Base-by-base conservation (phyloP, 257 asterid species). In the Solanum megistacrolobum region DNA sequence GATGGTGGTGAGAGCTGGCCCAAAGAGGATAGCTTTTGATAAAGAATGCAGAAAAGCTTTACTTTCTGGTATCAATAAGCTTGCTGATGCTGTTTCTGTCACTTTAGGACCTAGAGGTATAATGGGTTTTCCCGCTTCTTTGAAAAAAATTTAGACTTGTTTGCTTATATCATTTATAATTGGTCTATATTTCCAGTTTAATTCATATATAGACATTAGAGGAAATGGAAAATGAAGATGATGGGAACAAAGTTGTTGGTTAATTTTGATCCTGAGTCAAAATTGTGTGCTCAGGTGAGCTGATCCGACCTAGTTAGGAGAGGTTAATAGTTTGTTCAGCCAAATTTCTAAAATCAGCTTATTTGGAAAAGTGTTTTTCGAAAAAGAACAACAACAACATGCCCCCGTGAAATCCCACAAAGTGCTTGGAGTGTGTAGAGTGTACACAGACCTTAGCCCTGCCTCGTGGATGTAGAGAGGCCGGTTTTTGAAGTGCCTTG, bases 51-150 rank as follows among this genome's bases (percentile, higher is more conserved):
- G 98, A 88, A 95, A 92, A 74, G 92, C 94, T 48, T 92, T 97
- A 84, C 96, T 96, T 89, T 91, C 93, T 69, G 99, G 99, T 68
- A 94, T 97, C 90, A 94, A 95, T 91, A 96, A 96, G 92, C 98
- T 96, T 62, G 98, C 99, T 29, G 98, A 97, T 94, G 98, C 95
- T 89, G 99, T 97, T 93, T 94, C 99, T 69, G 95, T 96, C 66
- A 97, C 99, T 25, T 90, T 97, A 71, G 99, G 99, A 85, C 99
- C 99, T 86, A 96, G 89, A 94, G 99, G 99, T 90, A 76, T 74
- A 76, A 12, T 91, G 84, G 81, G 68, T 34, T 12, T 34, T 23
- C 21, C 2, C 18, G 4, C 32, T 31, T 31, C 62, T 76, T 86
- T 32, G 72, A 2, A 52, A 52, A 52, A 48, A n/a, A 55, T 0